These are phyloP conservation scores for Dictyostelium purpureum DNA, from an alignment of 78 protist species.

Conservation along the genomic window DNA sequence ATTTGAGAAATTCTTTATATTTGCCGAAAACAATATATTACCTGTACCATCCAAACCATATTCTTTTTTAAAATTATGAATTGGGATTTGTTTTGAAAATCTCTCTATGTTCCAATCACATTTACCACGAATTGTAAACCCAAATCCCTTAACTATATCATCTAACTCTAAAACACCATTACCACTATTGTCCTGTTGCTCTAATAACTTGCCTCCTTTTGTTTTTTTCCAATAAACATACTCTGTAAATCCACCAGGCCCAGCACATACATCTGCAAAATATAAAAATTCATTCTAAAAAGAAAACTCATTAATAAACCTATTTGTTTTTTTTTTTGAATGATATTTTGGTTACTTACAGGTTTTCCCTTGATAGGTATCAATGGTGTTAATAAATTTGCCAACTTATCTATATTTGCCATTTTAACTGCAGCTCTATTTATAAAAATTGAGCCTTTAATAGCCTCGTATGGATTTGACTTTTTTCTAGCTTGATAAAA, in stretches of 20 bases:
- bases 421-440: slow-evolving; percentile 96
- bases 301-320: background rate
- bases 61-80: slow-evolving; percentile 72
- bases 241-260: slow-evolving; percentile 96
- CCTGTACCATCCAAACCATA: slow-evolving; percentile 86
- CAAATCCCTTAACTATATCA: slow-evolving; percentile 49
- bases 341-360: background rate
- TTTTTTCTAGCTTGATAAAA: slow-evolving; percentile 79
- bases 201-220: slow-evolving; percentile 12
- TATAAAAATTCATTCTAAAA: slow-evolving; percentile 12
- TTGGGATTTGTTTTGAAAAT: slow-evolving; percentile 78
- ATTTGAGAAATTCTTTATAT: slow-evolving; percentile 74
- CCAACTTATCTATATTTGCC: slow-evolving; percentile 89
- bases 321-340: background rate
- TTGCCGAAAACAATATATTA: slow-evolving; percentile 70
- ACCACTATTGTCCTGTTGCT: background rate
- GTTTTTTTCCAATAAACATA: slow-evolving; percentile 86
- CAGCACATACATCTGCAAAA: slow-evolving; percentile 90
- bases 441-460: slow-evolving; percentile 82
- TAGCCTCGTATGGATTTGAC: slow-evolving; percentile 85
- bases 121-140: slow-evolving; percentile 84
- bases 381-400: background rate
- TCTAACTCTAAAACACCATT: background rate
- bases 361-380: background rate
- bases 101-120: slow-evolving; percentile 82